A percentile compares a stretch with the other conserved stretches of the same genome.
These are phyloP conservation scores for Tricholoma saponaceum DNA, from an alignment of 768 basidiomycete species.

Conservation along the genomic window DNA sequence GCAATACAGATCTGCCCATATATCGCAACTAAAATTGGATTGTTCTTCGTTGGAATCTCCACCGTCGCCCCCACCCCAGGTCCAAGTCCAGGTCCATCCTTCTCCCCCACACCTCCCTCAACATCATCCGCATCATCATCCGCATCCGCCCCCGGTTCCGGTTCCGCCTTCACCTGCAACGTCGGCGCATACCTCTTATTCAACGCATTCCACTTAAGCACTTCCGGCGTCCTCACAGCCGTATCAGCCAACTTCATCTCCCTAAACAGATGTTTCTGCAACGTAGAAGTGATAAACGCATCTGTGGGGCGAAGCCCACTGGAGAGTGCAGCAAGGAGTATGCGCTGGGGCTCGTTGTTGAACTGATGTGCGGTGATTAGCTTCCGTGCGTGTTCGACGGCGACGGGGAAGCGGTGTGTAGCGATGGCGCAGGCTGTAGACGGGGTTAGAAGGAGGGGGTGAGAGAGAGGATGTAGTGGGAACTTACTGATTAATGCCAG, in stretches of 20 bases:
- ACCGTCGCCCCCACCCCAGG: slow-evolving; percentile 15
- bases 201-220: slow-evolving; percentile 56
- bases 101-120: slow-evolving; percentile 4
- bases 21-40: slow-evolving; percentile 63
- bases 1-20: slow-evolving; percentile 86
- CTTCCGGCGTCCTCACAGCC: slow-evolving; percentile 59
- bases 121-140: slow-evolving; percentile 37
- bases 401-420: slow-evolving; percentile 47
- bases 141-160: slow-evolving; percentile 33
- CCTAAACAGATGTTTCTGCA: slow-evolving; percentile 82
- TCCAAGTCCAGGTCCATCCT: slow-evolving; percentile 3
- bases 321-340: slow-evolving; percentile 70
- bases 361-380: slow-evolving; percentile 76
- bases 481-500: slow-evolving; percentile 70
- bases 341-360: slow-evolving; percentile 80
- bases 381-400: slow-evolving; percentile 75
- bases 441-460: not conserved
- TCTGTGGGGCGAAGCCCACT: slow-evolving; percentile 70
- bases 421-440: slow-evolving; percentile 68
- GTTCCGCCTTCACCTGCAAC: slow-evolving; percentile 33
- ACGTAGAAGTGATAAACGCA: slow-evolving; percentile 68
- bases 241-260: slow-evolving; percentile 71
- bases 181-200: slow-evolving; percentile 55
- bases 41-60: slow-evolving; percentile 62
- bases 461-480: not conserved